These are phyloP conservation scores for Annulohypoxylon nitens DNA, from an alignment of 495 filamentous ascomycete genomes.

Conservation along the genomic window DNA sequence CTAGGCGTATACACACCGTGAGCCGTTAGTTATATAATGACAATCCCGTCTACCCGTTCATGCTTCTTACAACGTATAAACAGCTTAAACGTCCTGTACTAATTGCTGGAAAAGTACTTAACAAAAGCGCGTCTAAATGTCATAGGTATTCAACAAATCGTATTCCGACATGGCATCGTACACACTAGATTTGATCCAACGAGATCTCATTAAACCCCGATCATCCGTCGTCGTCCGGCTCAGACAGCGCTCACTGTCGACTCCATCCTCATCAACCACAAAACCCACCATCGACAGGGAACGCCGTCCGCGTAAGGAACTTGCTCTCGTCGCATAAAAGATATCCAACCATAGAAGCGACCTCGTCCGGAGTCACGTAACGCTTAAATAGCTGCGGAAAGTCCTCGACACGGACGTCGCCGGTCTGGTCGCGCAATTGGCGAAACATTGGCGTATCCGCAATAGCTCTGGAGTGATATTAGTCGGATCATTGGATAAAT, in stretches of 20 bases:
- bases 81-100: not conserved
- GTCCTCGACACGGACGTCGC: conserved; percentile 36
- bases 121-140: not conserved
- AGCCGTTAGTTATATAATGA: not conserved
- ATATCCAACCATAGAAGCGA: conserved; percentile 66
- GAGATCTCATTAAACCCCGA: not conserved
- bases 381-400: conserved; percentile 54
- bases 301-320: conserved; percentile 58
- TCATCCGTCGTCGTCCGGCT: not conserved
- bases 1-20: not conserved
- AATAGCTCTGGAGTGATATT: not conserved
- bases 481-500: not conserved
- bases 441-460: conserved; percentile 59
- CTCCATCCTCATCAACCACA: conserved; percentile 4
- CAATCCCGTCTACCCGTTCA: not conserved
- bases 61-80: not conserved
- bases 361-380: conserved; percentile 61
- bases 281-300: conserved; percentile 41
- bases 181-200: not conserved
- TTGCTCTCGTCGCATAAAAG: conserved; percentile 65
- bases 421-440: conserved; percentile 42
- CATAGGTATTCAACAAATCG: not conserved
- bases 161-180: not conserved
- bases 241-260: not conserved
- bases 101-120: not conserved